These are phyloP conservation scores for Aureococcus anophagefferens DNA, from an alignment of 108 stramenopile species.

Conservation along the genomic window DNA sequence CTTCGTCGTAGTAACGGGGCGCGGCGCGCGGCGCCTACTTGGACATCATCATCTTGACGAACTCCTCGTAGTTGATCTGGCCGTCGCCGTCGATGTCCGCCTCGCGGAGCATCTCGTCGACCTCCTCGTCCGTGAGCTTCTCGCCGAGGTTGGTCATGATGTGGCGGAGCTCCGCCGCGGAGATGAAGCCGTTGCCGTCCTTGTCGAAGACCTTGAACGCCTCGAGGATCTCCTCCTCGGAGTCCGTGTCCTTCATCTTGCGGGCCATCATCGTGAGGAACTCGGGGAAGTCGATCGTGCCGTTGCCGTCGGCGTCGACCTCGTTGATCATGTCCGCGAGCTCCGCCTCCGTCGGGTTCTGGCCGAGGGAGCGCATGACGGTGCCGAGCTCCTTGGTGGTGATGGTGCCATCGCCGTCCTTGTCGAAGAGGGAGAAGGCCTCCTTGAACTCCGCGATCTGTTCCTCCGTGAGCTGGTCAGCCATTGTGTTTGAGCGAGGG, in stretches of 20 bases:
- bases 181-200: conserved; percentile 99
- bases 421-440: conserved; percentile 99
- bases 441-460: conserved; percentile 99
- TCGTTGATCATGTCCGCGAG: conserved; percentile 99
- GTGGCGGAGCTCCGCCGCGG: conserved; percentile 98
- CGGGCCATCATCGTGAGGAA: conserved; percentile 99
- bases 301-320: conserved; percentile 99
- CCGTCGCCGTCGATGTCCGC: conserved; percentile 99
- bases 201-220: conserved; percentile 98
- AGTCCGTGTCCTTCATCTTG: conserved; percentile 99
- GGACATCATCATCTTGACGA: conserved; percentile 99
- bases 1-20: conserved; percentile 33
- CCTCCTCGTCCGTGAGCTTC: conserved; percentile 99
- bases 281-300: conserved; percentile 99
- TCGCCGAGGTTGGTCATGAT: conserved; percentile 99
- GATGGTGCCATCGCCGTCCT: conserved; percentile 99
- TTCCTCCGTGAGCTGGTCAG: conserved; percentile 91
- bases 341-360: conserved; percentile 99
- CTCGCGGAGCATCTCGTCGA: conserved; percentile 99
- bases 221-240: conserved; percentile 98
- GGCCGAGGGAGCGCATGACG: conserved; percentile 98
- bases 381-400: conserved; percentile 99
- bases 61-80: conserved; percentile 99
- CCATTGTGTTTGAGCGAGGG: too few species aligned
- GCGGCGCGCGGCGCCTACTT: conserved; percentile 83